A percentile compares a stretch with the other conserved stretches of the same genome.
Evolutionary conservation across 345 rosid genomes (phyloP).

Genomic region (Moricandia moricandioides): DNA sequence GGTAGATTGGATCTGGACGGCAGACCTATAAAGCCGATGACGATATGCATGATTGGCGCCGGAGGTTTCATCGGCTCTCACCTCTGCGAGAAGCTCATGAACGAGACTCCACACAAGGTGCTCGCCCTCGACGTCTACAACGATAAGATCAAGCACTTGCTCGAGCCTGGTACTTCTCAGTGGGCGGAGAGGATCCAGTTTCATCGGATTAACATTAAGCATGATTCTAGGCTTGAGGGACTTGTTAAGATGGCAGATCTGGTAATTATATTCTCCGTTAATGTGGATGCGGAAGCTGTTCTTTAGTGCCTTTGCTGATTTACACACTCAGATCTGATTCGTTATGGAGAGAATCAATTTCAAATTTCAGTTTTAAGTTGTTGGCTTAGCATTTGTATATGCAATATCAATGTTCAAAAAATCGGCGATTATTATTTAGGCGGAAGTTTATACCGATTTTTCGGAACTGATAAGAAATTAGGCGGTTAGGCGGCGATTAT

Average conservation of each 20-base stretch:
- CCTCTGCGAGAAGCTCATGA: slow-evolving; percentile 85
- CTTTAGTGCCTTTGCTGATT: not conserved
- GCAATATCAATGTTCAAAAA: too few relatives aligned
- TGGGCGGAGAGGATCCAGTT: slow-evolving; percentile 90
- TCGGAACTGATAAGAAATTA: too few relatives aligned
- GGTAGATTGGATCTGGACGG: slow-evolving; percentile 87
- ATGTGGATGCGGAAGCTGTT: not conserved
- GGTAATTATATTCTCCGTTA: slow-evolving; percentile 34
- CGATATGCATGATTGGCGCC: slow-evolving; percentile 97
- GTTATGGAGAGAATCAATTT: not conserved
- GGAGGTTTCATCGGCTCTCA: slow-evolving; percentile 99
- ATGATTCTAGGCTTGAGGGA: slow-evolving; percentile 94
- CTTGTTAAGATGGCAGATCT: slow-evolving; percentile 97
- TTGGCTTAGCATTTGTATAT: too few relatives aligned
- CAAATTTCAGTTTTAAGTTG: too few relatives aligned
- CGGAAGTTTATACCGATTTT: too few relatives aligned
- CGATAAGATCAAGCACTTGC: slow-evolving; percentile 95
- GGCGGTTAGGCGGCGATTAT: too few relatives aligned
- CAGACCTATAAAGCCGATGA: slow-evolving; percentile 66
- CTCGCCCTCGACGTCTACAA: slow-evolving; percentile 90
- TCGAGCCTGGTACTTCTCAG: slow-evolving; percentile 53
- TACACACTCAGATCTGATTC: slow-evolving; percentile 28
- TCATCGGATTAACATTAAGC: slow-evolving; percentile 93
- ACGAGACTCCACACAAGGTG: slow-evolving; percentile 81
- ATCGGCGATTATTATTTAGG: too few relatives aligned